Base-by-base conservation (phyloP, 2,329 filamentous ascomycete species). In the Trichoderma sp. region DNA sequence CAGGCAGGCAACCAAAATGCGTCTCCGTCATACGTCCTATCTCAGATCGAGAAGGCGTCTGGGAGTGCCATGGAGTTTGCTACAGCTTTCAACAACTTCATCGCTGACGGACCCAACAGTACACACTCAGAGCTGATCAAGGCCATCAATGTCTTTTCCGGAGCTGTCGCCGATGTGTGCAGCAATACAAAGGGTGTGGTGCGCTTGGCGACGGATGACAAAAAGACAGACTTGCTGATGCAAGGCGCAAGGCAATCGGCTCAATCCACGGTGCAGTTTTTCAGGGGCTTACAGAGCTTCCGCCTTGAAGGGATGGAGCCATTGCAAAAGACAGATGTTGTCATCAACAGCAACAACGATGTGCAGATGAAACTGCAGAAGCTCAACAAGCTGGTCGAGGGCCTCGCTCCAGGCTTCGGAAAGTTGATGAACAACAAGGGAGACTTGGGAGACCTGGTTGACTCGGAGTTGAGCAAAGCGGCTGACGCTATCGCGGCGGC, bases 1-100 rank as follows among this genome's bases (percentile, higher is more conserved):
- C 94, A 98, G 78, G 95, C 94, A 48, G 95, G 95, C 79, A 99
- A 99, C 82, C 95, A 98, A 81, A 99, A 96, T 75, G 95, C 95
- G 1, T 97, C 94, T 48, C 93, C 95, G 15, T 88, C 94, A 1
- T 98, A 96, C 76, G 94, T 99, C 13, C 84, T 99, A 60, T 98
- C 94, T 2, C 94, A 98, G 78, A 94, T 98, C 68, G 95, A 99
- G 78, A 99, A 98, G 83, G 94, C 95, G 0, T 95, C 94, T 8
- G 89, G 93, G 10, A 97, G 90, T 71, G 93, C 95, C 13, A 98
- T 96, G 79, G 95, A 99, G 77, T 99, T 99, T 79, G 95, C 94
- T 1, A 98, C 94, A 0, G 90, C 95, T 0, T 99, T 98, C 85
- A 99, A 97, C 83, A 97, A 97, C 80, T 98, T 96, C 79, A 96